Evolutionary conservation across 257 asterid species (phyloP).

Genomic region (Nicotiana tabacum): DNA sequence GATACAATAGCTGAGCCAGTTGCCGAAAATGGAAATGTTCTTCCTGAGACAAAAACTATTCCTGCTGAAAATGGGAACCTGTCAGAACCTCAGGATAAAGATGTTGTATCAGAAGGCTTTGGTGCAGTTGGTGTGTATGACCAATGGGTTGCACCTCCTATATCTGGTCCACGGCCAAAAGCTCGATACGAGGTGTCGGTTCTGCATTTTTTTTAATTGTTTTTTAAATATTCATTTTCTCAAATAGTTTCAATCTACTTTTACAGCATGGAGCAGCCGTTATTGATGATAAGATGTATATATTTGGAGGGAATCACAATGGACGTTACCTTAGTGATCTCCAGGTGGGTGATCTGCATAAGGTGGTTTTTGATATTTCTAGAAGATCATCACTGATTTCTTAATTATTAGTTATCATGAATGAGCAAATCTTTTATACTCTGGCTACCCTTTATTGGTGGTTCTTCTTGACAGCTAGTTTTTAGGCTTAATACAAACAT

Average conservation of each 20-base stretch:
- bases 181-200: constrained; percentile 71
- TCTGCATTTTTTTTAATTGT: constrained; percentile 7
- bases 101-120: constrained; percentile 62
- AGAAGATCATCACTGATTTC: constrained; percentile 4
- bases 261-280: constrained; percentile 92
- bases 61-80: constrained; percentile 63
- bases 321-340: constrained; percentile 95
- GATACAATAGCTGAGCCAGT: constrained; percentile 42
- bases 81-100: constrained; percentile 75
- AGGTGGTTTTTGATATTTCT: constrained; percentile 12
- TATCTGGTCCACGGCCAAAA: constrained; percentile 70
- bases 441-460: background rate
- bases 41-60: constrained; percentile 49
- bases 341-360: constrained; percentile 55
- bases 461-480: background rate
- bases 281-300: constrained; percentile 81
- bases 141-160: constrained; percentile 81
- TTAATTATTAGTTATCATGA: background rate
- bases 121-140: constrained; percentile 67
- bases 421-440: background rate
- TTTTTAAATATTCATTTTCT: background rate
- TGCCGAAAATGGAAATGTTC: constrained; percentile 49
- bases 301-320: constrained; percentile 92
- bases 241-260: background rate
- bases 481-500: background rate